These are phyloP conservation scores for Flaveria bidentis DNA, from an alignment of 129 eudicot genomes.

Conservation along the genomic window DNA sequence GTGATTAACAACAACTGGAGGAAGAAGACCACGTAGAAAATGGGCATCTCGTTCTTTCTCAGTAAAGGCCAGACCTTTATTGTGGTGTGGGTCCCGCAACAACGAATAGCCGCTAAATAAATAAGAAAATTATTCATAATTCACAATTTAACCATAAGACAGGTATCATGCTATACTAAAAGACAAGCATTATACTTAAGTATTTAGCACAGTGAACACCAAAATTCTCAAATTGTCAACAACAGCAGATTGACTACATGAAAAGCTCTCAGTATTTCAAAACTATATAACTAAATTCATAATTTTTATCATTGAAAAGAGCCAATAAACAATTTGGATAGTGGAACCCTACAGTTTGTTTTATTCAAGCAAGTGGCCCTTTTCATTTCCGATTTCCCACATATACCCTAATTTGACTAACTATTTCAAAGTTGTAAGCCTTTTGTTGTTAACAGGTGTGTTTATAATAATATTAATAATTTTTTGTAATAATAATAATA, in stretches of 20 bases:
- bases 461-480: background rate
- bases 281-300: background rate
- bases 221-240: constrained; percentile 7
- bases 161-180: background rate
- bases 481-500: too few relatives aligned
- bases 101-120: constrained; percentile 77
- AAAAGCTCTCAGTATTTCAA: constrained; percentile 23
- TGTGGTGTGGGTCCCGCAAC: constrained; percentile 92
- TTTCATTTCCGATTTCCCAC: background rate
- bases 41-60: constrained; percentile 96
- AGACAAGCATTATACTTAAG: constrained; percentile 2
- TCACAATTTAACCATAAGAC: constrained; percentile 10
- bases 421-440: background rate
- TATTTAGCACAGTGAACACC: background rate
- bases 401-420: background rate
- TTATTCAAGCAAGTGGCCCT: constrained; percentile 23
- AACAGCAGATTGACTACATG: constrained; percentile 15
- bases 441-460: background rate
- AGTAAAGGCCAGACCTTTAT: constrained; percentile 88
- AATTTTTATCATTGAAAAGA: constrained; percentile 7
- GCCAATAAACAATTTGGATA: constrained; percentile 13
- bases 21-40: constrained; percentile 96
- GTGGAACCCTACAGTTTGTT: constrained; percentile 19
- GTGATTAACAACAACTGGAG: constrained; percentile 79
- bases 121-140: constrained; percentile 14